Evolutionary conservation across 2,329 filamentous ascomycete genomes (phyloP).

Genomic region (Claviceps sp.): DNA sequence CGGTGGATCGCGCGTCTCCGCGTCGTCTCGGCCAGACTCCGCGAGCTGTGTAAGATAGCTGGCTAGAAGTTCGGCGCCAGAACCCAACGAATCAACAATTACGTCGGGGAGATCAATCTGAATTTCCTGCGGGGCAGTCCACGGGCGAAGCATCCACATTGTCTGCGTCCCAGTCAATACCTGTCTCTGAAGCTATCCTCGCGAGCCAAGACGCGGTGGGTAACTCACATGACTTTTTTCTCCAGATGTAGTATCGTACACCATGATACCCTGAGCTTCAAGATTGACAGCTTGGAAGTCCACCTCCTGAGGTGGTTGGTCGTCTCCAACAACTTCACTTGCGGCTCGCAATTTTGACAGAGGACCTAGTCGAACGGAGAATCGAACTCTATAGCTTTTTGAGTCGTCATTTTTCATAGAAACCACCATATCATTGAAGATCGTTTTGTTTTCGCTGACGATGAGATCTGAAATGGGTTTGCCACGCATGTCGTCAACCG

Average conservation of each 20-base stretch:
- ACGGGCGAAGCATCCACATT: slow-evolving; percentile 99
- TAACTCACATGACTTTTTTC: slow-evolving; percentile 76
- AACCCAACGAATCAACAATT: slow-evolving; percentile 84
- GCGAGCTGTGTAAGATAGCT: slow-evolving; percentile 84
- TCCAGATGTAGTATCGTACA: slow-evolving; percentile 79
- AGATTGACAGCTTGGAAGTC: slow-evolving; percentile 49
- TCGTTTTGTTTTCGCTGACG: slow-evolving; percentile 60
- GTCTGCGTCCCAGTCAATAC: slow-evolving; percentile 41
- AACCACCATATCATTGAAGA: slow-evolving; percentile 74
- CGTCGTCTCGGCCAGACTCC: slow-evolving; percentile 66
- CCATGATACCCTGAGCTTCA: slow-evolving; percentile 96
- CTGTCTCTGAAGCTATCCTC: background rate
- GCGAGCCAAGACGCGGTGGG: background rate
- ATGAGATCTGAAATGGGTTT: slow-evolving; percentile 70
- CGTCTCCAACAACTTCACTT: slow-evolving; percentile 24
- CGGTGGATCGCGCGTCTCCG: slow-evolving; percentile 64
- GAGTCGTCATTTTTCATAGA: slow-evolving; percentile 89
- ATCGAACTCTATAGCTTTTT: slow-evolving; percentile 78
- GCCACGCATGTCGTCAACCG: slow-evolving; percentile 58
- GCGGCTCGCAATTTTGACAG: slow-evolving; percentile 48
- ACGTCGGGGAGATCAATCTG: slow-evolving; percentile 86
- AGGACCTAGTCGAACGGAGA: slow-evolving; percentile 57
- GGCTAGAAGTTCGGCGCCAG: slow-evolving; percentile 87
- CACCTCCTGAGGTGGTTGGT: slow-evolving; percentile 22
- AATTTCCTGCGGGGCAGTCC: slow-evolving; percentile 76